Percentiles rank a stretch among this genome's conserved stretches.
Evolutionary conservation across 1,284 basidiomycete genomes (phyloP).

Genomic region (Microbotryum silenes-acaulis): DNA sequence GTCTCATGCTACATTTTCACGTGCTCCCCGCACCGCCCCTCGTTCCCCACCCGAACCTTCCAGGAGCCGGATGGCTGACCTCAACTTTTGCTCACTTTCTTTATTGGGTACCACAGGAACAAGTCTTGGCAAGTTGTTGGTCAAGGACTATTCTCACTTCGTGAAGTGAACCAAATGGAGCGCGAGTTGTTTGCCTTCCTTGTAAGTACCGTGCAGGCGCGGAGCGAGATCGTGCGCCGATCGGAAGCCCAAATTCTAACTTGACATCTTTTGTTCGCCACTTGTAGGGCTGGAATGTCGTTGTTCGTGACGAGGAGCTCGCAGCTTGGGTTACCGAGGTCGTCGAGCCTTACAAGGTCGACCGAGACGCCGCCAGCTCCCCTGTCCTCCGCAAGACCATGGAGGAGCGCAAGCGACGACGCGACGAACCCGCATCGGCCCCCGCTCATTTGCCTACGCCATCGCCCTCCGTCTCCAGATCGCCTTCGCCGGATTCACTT

Average conservation of each 20-base stretch:
- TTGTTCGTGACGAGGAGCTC: constrained; percentile 61
- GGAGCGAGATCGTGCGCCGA: background rate
- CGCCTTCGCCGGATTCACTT: constrained; percentile 23
- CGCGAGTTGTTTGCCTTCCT: constrained; percentile 86
- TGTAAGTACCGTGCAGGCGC: constrained; percentile 37
- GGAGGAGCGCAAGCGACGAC: constrained; percentile 31
- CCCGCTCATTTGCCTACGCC: constrained; percentile 5
- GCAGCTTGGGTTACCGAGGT: constrained; percentile 23
- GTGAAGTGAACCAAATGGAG: constrained; percentile 95
- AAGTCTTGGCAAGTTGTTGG: constrained; percentile 92
- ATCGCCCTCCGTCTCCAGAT: constrained; percentile 26
- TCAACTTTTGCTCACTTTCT: no score
- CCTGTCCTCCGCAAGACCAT: constrained; percentile 15
- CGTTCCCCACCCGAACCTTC: no score
- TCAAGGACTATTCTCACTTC: constrained; percentile 78
- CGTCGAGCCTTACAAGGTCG: constrained; percentile 26
- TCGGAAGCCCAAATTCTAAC: background rate
- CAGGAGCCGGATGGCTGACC: no score
- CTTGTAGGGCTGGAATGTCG: constrained; percentile 64
- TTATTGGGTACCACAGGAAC: constrained; percentile 52
- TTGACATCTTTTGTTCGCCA: background rate
- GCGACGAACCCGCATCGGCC: constrained; percentile 13
- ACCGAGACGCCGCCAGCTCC: constrained; percentile 8
- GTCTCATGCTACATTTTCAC: no score
- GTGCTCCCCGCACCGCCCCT: no score